Percentiles rank a stretch among this genome's conserved stretches.
These are phyloP conservation scores for Mortierella polycephala DNA, from an alignment of 371 early-diverging fungal species.

Conservation along the genomic window DNA sequence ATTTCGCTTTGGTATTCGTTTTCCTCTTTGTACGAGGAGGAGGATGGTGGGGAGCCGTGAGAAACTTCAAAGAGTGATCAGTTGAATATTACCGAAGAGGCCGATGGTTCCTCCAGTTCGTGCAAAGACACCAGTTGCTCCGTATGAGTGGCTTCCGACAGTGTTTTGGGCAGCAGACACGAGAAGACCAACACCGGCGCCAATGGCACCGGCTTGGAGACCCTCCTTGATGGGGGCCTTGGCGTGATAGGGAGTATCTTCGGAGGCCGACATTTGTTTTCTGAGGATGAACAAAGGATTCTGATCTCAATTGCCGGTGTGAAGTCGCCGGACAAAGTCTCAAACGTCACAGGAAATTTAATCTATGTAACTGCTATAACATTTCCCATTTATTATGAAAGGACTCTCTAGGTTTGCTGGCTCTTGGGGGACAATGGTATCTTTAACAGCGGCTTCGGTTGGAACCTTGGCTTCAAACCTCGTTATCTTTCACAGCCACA, in stretches of 20 bases:
- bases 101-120: conserved; percentile 78
- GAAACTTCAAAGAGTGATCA: too few relatives aligned
- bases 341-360: not conserved
- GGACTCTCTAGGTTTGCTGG: too few relatives aligned
- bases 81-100: conserved; percentile 70
- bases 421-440: too few relatives aligned
- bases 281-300: not conserved
- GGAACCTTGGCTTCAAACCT: not conserved
- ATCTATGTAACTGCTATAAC: too few relatives aligned
- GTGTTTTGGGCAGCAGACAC: conserved; percentile 81
- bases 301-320: conserved; percentile 8
- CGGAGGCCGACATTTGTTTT: conserved; percentile 32
- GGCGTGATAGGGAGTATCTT: conserved; percentile 54
- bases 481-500: not conserved
- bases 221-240: conserved; percentile 67
- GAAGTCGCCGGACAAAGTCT: not conserved
- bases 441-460: too few relatives aligned
- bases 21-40: too few relatives aligned
- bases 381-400: too few relatives aligned
- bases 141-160: conserved; percentile 68
- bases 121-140: conserved; percentile 74
- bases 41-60: too few relatives aligned
- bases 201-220: conserved; percentile 64
- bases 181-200: conserved; percentile 74
- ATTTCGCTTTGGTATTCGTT: too few relatives aligned